Evolutionary conservation across 768 basidiomycete species (phyloP), one percentile per base, ranked within the genome.

Genomic region (Termitomyces sp.): DNA sequence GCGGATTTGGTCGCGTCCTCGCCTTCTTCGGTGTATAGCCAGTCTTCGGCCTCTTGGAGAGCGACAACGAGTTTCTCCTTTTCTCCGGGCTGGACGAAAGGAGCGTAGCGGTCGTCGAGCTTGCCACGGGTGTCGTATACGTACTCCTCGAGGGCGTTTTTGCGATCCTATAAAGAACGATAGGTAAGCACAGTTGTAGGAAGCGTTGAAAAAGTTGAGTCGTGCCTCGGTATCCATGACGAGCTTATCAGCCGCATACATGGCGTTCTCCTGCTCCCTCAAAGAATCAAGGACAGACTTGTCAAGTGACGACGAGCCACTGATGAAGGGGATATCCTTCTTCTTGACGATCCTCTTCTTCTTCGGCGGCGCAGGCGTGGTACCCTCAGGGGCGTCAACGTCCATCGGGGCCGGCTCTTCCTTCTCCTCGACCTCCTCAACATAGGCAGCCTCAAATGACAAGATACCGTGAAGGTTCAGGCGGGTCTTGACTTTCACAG

Each of bases 71-170:
- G 83, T 59, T 82, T 83, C 59, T 82, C 70, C 76, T 94, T 95
- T 75, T 98, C 96, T 12, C 75, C 70, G 0, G 84, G 48, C 66
- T 88, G 80, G 52, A 89, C 89, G 72, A 78, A 98, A 12, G 82
- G 47, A 17, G 86, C 85, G 66, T 91, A 97, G 50, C 89, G 84
- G 46, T 88, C 91, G 37, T 98, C 95, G 58, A 99, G 82, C 76
- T 97, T 96, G 72, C 83, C 77, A 39, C 94, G 90, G 66, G 81
- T 94, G 71, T 98, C 96, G 74, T 98, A 98, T 56, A 98, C 89
- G 76, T 96, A 98, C 75, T 98, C 97, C 76, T 99, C 96, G 14
- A 99, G 85, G 4, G 95, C 94, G 69, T 99, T 99, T 78, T 98
- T 99, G 72, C 91, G 86, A 73, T 98, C 91, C 93, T 96, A 52